Percentiles rank a stretch among this genome's conserved stretches.
phyloP scores from a whole-genome alignment of 2,329 filamentous ascomycete genomes.

The Botrytis galanthina region DNA sequence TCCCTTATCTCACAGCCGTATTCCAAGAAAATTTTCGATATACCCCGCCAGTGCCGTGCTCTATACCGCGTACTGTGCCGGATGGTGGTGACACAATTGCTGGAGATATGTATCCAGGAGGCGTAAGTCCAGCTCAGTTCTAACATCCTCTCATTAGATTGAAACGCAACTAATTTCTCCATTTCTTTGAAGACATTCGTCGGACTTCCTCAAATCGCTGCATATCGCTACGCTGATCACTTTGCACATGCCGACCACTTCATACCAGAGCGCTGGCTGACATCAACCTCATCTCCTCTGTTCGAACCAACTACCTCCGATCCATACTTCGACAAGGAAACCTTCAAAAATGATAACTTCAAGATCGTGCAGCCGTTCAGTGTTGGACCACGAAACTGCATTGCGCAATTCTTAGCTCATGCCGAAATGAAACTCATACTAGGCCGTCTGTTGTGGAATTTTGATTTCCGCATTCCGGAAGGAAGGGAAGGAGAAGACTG shows the following conservation, averaged over 20 bases:
- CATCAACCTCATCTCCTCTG: background rate
- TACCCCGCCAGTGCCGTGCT: constrained; percentile 15
- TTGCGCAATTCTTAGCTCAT: constrained; percentile 21
- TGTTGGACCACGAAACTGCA: constrained; percentile 23
- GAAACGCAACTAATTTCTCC: background rate
- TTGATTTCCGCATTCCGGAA: constrained; percentile 19
- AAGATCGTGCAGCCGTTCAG: constrained; percentile 17
- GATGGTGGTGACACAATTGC: background rate
- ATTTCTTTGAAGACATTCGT: constrained; percentile 19
- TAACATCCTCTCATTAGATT: background rate
- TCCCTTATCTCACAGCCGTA: constrained; percentile 1
- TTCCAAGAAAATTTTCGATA: constrained; percentile 15
- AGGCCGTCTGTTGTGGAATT: constrained; percentile 22
- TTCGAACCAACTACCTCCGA: background rate
- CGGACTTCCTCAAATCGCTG: background rate
- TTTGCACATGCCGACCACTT: constrained; percentile 21
- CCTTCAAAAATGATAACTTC: constrained; percentile 16
- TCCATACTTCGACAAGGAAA: constrained; percentile 19
- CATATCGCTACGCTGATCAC: constrained; percentile 8
- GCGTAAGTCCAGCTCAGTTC: background rate
- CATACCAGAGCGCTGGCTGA: constrained; percentile 38
- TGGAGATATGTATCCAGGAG: constrained; percentile 15
- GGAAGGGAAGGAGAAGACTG: background rate
- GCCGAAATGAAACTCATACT: constrained; percentile 24
- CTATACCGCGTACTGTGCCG: background rate